These are phyloP conservation scores for Neurospora tetraspora DNA, from an alignment of 495 filamentous ascomycete genomes.

Conservation along the genomic window DNA sequence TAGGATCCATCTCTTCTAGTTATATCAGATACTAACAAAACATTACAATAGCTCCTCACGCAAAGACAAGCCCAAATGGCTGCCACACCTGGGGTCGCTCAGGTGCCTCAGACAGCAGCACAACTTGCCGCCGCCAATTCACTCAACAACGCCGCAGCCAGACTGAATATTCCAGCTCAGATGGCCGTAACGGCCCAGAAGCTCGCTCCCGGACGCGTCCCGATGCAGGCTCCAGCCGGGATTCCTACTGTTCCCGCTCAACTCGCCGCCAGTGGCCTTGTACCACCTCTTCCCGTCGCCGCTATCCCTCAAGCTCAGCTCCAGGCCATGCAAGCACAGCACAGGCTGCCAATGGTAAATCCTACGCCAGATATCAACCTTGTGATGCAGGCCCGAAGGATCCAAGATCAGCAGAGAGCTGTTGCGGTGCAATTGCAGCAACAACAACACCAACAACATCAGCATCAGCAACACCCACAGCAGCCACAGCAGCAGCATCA, in stretches of 20 bases:
- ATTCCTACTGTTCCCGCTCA: conserved; percentile 29
- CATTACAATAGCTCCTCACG: conserved; percentile 11
- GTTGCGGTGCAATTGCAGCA: conserved; percentile 31
- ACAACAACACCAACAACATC: conserved; percentile 29
- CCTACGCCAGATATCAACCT: conserved; percentile 48
- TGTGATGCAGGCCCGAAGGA: conserved; percentile 47
- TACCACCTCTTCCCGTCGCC: conserved; percentile 51
- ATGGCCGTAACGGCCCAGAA: conserved; percentile 25
- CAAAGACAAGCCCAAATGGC: conserved; percentile 29
- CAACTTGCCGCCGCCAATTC: conserved; percentile 32
- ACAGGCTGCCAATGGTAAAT: conserved; percentile 54
- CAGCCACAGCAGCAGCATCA: conserved; percentile 26
- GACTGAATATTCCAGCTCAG: conserved; percentile 27
- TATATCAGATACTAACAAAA: conserved; percentile 8
- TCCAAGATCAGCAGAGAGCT: conserved; percentile 54
- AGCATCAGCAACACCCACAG: conserved; percentile 26
- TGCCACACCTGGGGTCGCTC: conserved; percentile 29
- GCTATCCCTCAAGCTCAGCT: conserved; percentile 68
- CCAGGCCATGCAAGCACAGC: conserved; percentile 46
- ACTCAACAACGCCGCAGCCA: conserved; percentile 22
- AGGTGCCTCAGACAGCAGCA: conserved; percentile 21
- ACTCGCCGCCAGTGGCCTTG: conserved; percentile 36
- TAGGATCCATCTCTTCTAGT: background rate
- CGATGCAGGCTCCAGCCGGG: conserved; percentile 33
- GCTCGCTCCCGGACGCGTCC: conserved; percentile 25